Base-by-base conservation (phyloP, 352 stramenopile species). In the Globisporangium solare region DNA sequence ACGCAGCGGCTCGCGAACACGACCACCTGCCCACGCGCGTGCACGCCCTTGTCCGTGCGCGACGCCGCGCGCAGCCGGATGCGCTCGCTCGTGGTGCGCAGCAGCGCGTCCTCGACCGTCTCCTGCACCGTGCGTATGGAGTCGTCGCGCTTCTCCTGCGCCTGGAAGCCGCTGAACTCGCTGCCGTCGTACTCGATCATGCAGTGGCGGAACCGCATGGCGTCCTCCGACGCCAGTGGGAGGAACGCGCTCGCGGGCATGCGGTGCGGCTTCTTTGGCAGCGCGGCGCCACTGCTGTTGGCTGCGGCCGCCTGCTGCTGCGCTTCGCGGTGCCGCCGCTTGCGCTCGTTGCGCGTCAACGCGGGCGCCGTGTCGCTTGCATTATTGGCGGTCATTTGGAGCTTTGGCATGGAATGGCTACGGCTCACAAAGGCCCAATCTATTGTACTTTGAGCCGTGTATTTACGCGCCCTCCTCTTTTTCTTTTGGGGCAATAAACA, bases 41-140 rank as follows among this genome's bases (percentile, higher is more conserved):
- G 92, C 18, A 98, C 95, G 21, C 92, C 92, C 10, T 82, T 76
- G 75, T 98, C 95, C 0, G 95, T 98, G 22, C 95, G 82, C 22
- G 88, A 92, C 17, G 92, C 88, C 54, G 83, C 94, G 18, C 92
- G 75, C 21, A 98, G 71, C 52, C 83, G 80, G 18, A 94, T 51
- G 14, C 35, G 61, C 60, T 92, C 80, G 60, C 80, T 71, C 13
- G 87, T 92, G 20, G 83, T 90, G 11, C 83, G 80, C 6, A 60
- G 41, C 35, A 94, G 57, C 21, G 79, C 79, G 55, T 92, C 69
- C 48, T 94, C 84, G 50, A 96, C 75, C 42, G 60, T 63, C 52
- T 85, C 70, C 58, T 96, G 83, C 37, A 93, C 78, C 0, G 83
- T 93, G 13, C 76, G 70, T 63, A 80, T 74, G 18, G 39, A 32